These are phyloP conservation scores for Eucalyptus marginata DNA, from an alignment of 345 rosid genomes.

Conservation along the genomic window DNA sequence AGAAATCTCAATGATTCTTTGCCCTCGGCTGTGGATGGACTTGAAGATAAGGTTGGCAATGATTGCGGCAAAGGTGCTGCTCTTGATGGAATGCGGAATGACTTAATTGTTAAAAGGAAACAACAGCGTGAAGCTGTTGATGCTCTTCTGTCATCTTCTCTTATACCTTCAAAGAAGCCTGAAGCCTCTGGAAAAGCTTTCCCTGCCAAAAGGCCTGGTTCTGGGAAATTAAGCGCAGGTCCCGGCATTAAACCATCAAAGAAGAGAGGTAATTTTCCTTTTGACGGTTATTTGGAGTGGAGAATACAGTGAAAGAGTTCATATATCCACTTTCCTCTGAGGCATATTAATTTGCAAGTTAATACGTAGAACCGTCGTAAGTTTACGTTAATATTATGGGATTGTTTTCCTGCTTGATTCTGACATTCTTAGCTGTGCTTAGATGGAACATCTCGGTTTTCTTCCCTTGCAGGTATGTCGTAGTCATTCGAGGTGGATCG, in stretches of 20 bases:
- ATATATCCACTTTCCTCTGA: background rate
- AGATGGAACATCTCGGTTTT: background rate
- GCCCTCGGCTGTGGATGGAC: constrained; percentile 12
- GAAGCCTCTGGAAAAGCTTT: constrained; percentile 14
- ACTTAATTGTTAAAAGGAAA: constrained; percentile 51
- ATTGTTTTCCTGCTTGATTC: background rate
- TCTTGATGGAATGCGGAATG: constrained; percentile 20
- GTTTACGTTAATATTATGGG: background rate
- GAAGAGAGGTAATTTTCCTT: constrained; percentile 4
- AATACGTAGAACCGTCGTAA: background rate
- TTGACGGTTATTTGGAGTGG: background rate
- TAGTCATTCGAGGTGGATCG: background rate
- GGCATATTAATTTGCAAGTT: background rate
- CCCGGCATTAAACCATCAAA: constrained; percentile 43
- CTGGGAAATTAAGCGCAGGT: constrained; percentile 29
- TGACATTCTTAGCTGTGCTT: background rate
- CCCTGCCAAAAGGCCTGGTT: constrained; percentile 40
- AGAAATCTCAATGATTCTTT: constrained; percentile 11
- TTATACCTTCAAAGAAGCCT: constrained; percentile 64
- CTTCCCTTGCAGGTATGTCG: background rate
- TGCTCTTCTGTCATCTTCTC: constrained; percentile 72
- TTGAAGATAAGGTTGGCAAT: constrained; percentile 8
- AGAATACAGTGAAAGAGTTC: background rate
- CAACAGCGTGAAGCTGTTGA: constrained; percentile 80
- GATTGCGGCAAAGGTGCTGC: constrained; percentile 10